These are phyloP conservation scores for Lentinus polychrous DNA, from an alignment of 1,284 basidiomycete genomes.

Conservation along the genomic window DNA sequence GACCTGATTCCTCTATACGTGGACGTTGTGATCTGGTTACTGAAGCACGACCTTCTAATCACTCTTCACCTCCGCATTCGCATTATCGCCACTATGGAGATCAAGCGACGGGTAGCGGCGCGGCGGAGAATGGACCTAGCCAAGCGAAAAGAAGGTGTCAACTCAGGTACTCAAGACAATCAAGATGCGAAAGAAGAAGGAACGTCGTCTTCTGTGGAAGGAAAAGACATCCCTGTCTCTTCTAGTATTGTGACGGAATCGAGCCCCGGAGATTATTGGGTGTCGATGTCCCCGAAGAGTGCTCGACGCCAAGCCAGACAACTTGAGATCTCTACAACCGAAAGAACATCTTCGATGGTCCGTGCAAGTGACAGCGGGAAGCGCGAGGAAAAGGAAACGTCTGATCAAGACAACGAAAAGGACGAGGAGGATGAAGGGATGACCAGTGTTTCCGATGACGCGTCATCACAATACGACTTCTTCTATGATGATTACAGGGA, in stretches of 20 bases:
- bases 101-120: slow-evolving; percentile 49
- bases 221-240: slow-evolving; percentile 13
- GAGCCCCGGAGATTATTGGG: slow-evolving; percentile 23
- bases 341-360: background rate
- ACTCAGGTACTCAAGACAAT: background rate
- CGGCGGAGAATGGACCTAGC: slow-evolving; percentile 25
- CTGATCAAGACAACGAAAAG: slow-evolving; percentile 25
- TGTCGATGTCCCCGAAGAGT: slow-evolving; percentile 44
- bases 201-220: background rate
- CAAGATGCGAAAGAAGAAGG: slow-evolving; percentile 12
- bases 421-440: slow-evolving; percentile 26
- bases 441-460: slow-evolving; percentile 21
- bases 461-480: slow-evolving; percentile 9
- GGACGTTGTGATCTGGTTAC: slow-evolving; percentile 87
- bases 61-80: slow-evolving; percentile 85
- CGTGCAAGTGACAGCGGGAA: slow-evolving; percentile 21
- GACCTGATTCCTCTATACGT: slow-evolving; percentile 68
- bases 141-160: slow-evolving; percentile 16
- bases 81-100: slow-evolving; percentile 68
- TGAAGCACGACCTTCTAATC: slow-evolving; percentile 80
- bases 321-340: slow-evolving; percentile 34
- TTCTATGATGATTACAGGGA: slow-evolving; percentile 38
- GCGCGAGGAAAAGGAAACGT: slow-evolving; percentile 9
- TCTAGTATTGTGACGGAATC: slow-evolving; percentile 13
- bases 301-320: slow-evolving; percentile 37